Evolutionary conservation across 768 basidiomycete genomes (phyloP).

Genomic region (Tylopilus cervinicoccineus): DNA sequence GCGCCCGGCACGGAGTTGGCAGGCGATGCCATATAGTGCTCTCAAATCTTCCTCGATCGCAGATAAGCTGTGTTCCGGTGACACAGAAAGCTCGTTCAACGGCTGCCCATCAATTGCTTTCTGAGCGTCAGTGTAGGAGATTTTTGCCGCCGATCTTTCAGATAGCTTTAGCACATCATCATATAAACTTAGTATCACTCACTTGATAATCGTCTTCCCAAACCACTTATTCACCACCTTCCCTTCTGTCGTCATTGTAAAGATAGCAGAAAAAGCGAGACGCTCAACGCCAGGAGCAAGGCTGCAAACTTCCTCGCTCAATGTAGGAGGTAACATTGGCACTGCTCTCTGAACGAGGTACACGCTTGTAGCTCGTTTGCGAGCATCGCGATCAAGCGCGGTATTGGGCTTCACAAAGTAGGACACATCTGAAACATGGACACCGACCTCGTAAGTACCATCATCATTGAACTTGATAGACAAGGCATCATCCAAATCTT

Average conservation of each 20-base stretch:
- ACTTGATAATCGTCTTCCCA: conserved; percentile 90
- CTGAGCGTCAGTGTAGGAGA: conserved; percentile 82
- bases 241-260: conserved; percentile 81
- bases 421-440: conserved; percentile 97
- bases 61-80: conserved; percentile 51
- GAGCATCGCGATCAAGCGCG: conserved; percentile 96
- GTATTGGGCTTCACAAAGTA: conserved; percentile 94
- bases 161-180: conserved; percentile 1
- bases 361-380: conserved; percentile 95
- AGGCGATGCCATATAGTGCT: conserved; percentile 61
- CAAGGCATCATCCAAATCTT: conserved; percentile 93
- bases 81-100: conserved; percentile 49
- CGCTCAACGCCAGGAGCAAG: conserved; percentile 85
- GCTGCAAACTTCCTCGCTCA: conserved; percentile 92
- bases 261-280: conserved; percentile 85
- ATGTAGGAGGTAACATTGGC: conserved; percentile 93
- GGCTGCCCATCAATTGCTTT: conserved; percentile 71
- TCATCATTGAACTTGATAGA: conserved; percentile 88
- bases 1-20: conserved; percentile 66
- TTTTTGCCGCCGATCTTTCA: conserved; percentile 75
- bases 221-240: conserved; percentile 87
- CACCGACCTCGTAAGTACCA: conserved; percentile 87
- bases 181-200: conserved; percentile 19
- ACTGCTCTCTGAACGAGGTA: conserved; percentile 95
- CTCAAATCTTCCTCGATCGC: conserved; percentile 78